These are phyloP conservation scores for Aspergillus nidulans DNA, from an alignment of 495 filamentous ascomycete species.

Conservation along the genomic window DNA sequence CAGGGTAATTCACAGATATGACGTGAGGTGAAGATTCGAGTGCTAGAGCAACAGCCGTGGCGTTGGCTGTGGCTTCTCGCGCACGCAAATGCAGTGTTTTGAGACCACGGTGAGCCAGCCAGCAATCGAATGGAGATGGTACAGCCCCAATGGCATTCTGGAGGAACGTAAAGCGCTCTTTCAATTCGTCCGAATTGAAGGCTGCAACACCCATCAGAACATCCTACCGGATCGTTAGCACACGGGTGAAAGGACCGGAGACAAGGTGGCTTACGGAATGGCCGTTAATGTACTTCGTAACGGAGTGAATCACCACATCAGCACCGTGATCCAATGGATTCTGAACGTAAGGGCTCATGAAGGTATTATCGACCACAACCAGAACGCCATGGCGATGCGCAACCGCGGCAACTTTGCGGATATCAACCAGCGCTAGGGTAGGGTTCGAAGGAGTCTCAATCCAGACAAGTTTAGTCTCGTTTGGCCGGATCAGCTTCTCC, in stretches of 20 bases:
- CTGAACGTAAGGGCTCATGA: constrained; percentile 92
- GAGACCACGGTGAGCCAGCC: constrained; percentile 96
- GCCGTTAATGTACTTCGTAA: constrained; percentile 99
- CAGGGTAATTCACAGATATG: constrained; percentile 90
- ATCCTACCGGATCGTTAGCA: constrained; percentile 52
- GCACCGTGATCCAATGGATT: constrained; percentile 93
- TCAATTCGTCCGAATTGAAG: constrained; percentile 81
- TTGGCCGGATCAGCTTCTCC: constrained; percentile 70
- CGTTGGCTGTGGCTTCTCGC: constrained; percentile 77
- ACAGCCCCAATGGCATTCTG: constrained; percentile 97
- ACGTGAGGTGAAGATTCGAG: constrained; percentile 80
- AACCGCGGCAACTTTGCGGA: constrained; percentile 70
- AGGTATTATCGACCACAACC: constrained; percentile 98
- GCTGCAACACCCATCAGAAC: constrained; percentile 97
- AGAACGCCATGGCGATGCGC: constrained; percentile 86
- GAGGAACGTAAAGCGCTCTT: constrained; percentile 77
- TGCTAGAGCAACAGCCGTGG: constrained; percentile 67
- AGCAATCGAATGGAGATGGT: constrained; percentile 92
- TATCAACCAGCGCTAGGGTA: constrained; percentile 87
- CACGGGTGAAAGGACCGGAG: neutral
- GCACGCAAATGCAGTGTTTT: constrained; percentile 96
- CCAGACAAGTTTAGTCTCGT: constrained; percentile 91
- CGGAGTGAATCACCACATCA: constrained; percentile 96
- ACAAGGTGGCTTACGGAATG: constrained; percentile 56
- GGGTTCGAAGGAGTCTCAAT: constrained; percentile 96